These are phyloP conservation scores for Alternaria panax DNA, from an alignment of 2,329 filamentous ascomycete genomes.

Conservation along the genomic window DNA sequence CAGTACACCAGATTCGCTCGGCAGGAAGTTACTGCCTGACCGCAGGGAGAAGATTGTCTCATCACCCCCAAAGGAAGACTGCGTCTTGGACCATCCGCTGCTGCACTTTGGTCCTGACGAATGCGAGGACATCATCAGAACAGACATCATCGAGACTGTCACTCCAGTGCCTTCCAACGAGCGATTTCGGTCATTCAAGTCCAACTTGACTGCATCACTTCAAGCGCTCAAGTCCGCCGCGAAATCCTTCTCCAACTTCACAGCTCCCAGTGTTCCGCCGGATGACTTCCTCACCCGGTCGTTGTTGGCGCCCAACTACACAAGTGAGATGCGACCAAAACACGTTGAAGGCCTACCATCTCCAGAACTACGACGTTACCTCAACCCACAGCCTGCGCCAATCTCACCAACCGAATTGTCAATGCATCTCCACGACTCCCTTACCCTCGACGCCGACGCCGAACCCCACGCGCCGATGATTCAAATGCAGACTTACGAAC, in stretches of 20 bases:
- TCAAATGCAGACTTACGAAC: slow-evolving; percentile 68
- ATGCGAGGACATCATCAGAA: slow-evolving; percentile 43
- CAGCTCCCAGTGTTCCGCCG: slow-evolving; percentile 59
- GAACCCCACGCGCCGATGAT: slow-evolving; percentile 62
- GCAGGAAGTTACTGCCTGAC: slow-evolving; percentile 37
- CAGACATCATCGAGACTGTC: slow-evolving; percentile 36
- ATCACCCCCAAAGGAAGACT: slow-evolving; percentile 60
- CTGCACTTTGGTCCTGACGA: slow-evolving; percentile 51
- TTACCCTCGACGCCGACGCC: slow-evolving; percentile 44
- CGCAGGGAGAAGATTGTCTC: slow-evolving; percentile 58
- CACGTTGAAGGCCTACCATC: slow-evolving; percentile 62
- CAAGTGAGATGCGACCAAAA: slow-evolving; percentile 67
- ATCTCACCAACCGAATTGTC: slow-evolving; percentile 49
- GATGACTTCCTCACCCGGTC: slow-evolving; percentile 69
- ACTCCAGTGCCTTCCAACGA: slow-evolving; percentile 35
- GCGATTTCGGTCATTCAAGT: slow-evolving; percentile 63
- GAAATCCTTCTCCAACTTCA: slow-evolving; percentile 67
- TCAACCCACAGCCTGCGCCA: slow-evolving; percentile 62
- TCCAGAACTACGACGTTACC: slow-evolving; percentile 65
- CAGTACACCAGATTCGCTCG: slow-evolving; percentile 44
- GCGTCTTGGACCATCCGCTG: slow-evolving; percentile 65
- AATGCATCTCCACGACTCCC: slow-evolving; percentile 50
- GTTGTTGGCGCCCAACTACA: slow-evolving; percentile 65
- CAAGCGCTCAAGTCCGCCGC: slow-evolving; percentile 68
- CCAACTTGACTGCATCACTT: slow-evolving; percentile 68